Percentiles rank a stretch among this genome's conserved stretches.
phyloP scores from a whole-genome alignment of 192 early-diverging fungal species.

The Backusella sp. region DNA sequence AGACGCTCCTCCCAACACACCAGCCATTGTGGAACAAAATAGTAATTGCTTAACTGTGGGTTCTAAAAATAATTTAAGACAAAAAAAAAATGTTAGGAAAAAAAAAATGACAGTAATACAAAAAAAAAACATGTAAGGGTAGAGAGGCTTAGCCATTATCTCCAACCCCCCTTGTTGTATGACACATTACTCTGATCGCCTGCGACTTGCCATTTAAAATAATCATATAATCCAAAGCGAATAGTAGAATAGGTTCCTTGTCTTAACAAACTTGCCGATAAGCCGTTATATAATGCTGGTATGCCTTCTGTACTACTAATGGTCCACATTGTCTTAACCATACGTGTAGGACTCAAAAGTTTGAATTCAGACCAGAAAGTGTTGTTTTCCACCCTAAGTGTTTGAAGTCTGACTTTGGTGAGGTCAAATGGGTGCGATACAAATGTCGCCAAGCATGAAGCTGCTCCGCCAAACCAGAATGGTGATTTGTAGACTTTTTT shows the following conservation, averaged over 20 bases:
- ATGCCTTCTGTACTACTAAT: slow-evolving; percentile 69
- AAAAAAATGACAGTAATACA: slow-evolving; percentile 4
- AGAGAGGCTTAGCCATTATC: neutral
- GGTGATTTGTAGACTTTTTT: slow-evolving; percentile 13
- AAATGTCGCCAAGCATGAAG: slow-evolving; percentile 54
- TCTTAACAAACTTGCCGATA: slow-evolving; percentile 70
- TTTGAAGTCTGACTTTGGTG: slow-evolving; percentile 81
- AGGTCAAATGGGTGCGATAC: slow-evolving; percentile 85
- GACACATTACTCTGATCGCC: slow-evolving; percentile 49
- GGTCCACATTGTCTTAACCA: slow-evolving; percentile 72
- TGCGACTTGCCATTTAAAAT: slow-evolving; percentile 56
- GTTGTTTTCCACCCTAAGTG: slow-evolving; percentile 35
- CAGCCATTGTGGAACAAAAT: slow-evolving; percentile 44
- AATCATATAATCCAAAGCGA: slow-evolving; percentile 77
- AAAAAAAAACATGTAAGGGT: neutral
- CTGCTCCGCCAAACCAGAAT: slow-evolving; percentile 44
- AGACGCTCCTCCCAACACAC: slow-evolving; percentile 61
- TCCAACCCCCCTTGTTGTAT: neutral
- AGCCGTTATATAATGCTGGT: slow-evolving; percentile 63
- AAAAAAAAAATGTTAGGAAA: neutral
- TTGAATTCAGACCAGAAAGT: slow-evolving; percentile 11
- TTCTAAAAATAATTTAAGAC: slow-evolving; percentile 21
- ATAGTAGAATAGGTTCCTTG: slow-evolving; percentile 81
- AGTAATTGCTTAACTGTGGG: slow-evolving; percentile 38
- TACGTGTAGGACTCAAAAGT: slow-evolving; percentile 37